Evolutionary conservation across 352 stramenopile species (phyloP).

Genomic region (Bremia lactucae): DNA sequence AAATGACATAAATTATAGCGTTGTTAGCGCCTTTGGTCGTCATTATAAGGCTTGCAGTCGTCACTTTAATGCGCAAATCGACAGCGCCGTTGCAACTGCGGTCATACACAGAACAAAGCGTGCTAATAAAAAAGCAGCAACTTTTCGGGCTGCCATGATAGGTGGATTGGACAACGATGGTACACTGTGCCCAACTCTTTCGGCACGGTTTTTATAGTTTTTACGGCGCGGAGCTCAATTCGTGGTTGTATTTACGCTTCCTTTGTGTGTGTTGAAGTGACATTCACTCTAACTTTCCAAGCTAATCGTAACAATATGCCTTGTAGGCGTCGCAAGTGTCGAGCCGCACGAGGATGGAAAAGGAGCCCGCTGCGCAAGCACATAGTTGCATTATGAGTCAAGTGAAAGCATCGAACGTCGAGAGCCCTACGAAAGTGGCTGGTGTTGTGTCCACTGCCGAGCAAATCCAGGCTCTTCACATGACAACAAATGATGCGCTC

Average conservation of each 20-base stretch:
- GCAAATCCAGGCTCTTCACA: slow-evolving; percentile 9
- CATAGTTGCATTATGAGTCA: slow-evolving; percentile 4
- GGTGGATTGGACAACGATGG: background rate
- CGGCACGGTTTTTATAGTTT: too few relatives aligned
- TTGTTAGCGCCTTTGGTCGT: background rate
- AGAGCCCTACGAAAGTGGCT: background rate
- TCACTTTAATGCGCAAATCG: slow-evolving; percentile 69
- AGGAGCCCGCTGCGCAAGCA: background rate
- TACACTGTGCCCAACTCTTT: slow-evolving; percentile 6
- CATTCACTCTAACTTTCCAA: slow-evolving; percentile 6
- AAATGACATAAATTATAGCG: background rate
- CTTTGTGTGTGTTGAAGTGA: slow-evolving; percentile 13
- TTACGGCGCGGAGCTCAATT: slow-evolving; percentile 14
- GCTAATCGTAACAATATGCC: slow-evolving; percentile 5
- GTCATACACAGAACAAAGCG: slow-evolving; percentile 81
- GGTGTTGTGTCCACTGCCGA: background rate
- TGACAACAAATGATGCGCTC: slow-evolving; percentile 15
- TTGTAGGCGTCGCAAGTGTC: slow-evolving; percentile 2
- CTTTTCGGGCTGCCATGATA: slow-evolving; percentile 54
- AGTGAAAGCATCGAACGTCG: slow-evolving; percentile 1
- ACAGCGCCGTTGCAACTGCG: slow-evolving; percentile 77
- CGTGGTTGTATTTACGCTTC: slow-evolving; percentile 16
- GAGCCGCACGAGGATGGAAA: slow-evolving; percentile 13
- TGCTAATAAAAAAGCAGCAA: slow-evolving; percentile 86
- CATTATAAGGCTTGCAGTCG: slow-evolving; percentile 48